Evolutionary conservation across 1,139 yeast species (phyloP).

Genomic region (Diutina neorugosa): DNA sequence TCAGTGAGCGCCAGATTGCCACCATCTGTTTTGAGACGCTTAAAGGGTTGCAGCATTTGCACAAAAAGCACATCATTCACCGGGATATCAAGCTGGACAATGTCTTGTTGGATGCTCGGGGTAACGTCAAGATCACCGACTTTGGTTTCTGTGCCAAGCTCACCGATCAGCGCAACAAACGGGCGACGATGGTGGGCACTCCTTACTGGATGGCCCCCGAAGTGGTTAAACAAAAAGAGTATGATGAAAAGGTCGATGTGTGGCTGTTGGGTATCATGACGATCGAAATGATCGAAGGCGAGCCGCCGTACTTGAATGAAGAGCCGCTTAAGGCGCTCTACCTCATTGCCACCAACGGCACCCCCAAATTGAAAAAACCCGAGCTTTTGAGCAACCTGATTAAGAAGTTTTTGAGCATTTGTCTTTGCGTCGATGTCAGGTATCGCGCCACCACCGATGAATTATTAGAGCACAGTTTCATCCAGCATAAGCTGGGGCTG

Average conservation of each 20-base stretch:
- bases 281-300: constrained; percentile 98
- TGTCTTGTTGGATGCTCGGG: constrained; percentile 67
- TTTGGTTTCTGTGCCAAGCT: constrained; percentile 94
- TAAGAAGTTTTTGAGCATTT: constrained; percentile 79
- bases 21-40: constrained; percentile 90
- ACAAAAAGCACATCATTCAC: constrained; percentile 89
- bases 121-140: constrained; percentile 83
- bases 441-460: constrained; percentile 89
- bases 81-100: constrained; percentile 95
- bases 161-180: constrained; percentile 76
- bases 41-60: constrained; percentile 75
- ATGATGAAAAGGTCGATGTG: constrained; percentile 94
- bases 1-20: constrained; percentile 82
- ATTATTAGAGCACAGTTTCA: constrained; percentile 69
- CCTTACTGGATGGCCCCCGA: constrained; percentile 99
- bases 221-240: constrained; percentile 85
- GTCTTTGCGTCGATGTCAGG: constrained; percentile 90
- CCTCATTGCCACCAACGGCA: constrained; percentile 90
- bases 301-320: constrained; percentile 93
- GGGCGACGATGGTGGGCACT: constrained; percentile 98
- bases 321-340: constrained; percentile 88
- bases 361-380: constrained; percentile 85
- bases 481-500: constrained; percentile 56
- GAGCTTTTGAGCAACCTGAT: constrained; percentile 66
- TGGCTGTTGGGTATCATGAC: constrained; percentile 98